Conservation (phyloP, 352 stramenopile species). For the Phytopythium sindhum region DNA sequence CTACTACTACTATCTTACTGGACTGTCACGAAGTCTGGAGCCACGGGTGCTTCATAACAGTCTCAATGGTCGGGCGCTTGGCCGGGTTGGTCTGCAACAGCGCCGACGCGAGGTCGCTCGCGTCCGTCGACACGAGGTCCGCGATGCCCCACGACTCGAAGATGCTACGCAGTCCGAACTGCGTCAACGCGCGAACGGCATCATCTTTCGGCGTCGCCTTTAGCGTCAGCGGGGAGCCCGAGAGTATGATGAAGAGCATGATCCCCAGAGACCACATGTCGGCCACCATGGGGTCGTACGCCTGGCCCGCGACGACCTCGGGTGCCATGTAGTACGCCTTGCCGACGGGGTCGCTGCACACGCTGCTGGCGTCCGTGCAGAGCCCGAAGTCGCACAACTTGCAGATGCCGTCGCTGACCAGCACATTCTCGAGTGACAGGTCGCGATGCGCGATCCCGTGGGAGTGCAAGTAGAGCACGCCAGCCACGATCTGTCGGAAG, state of each 20-base stretch:
- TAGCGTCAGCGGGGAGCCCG: slow-evolving; percentile 37
- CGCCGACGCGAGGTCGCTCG: slow-evolving; percentile 22
- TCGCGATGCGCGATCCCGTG: slow-evolving; percentile 50
- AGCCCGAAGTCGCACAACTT: slow-evolving; percentile 65
- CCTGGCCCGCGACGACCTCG: slow-evolving; percentile 28
- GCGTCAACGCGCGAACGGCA: slow-evolving; percentile 19
- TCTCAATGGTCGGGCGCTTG: slow-evolving; percentile 24
- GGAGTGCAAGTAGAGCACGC: slow-evolving; percentile 37
- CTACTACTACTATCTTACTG: background rate
- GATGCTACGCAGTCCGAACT: slow-evolving; percentile 42
- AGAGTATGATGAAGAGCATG: slow-evolving; percentile 64
- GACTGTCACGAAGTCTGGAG: background rate
- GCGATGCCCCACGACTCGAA: slow-evolving; percentile 45
- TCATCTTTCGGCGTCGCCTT: slow-evolving; percentile 28
- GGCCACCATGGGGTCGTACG: slow-evolving; percentile 37
- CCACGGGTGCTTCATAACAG: slow-evolving; percentile 23
- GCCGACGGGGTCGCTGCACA: slow-evolving; percentile 22
- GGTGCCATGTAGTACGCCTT: slow-evolving; percentile 58
- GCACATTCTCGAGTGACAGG: slow-evolving; percentile 55
- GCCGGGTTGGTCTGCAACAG: slow-evolving; percentile 34
- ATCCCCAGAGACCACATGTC: slow-evolving; percentile 69
- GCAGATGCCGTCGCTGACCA: slow-evolving; percentile 19
- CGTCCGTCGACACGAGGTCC: slow-evolving; percentile 15
- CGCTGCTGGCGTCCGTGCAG: slow-evolving; percentile 16
- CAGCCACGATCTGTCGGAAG: slow-evolving; percentile 25